phyloP scores from a whole-genome alignment of 306 rosid species.

The Corylus heterophylla region DNA sequence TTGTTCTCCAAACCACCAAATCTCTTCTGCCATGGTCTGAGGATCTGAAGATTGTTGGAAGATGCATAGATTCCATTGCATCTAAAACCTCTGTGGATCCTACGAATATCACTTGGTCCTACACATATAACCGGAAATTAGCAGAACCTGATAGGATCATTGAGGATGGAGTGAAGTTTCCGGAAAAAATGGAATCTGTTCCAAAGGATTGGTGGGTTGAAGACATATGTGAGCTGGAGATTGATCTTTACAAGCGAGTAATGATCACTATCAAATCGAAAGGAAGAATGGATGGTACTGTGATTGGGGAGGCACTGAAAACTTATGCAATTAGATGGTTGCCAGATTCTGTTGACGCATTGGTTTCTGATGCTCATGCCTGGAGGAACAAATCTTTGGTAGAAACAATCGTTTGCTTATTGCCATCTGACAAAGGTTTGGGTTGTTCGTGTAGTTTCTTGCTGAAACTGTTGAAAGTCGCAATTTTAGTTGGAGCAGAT shows the following conservation, averaged over 20 bases:
- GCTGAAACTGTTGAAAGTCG: conserved; percentile 81
- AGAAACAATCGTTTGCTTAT: conserved; percentile 78
- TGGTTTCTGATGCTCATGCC: conserved; percentile 74
- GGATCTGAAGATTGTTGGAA: conserved; percentile 81
- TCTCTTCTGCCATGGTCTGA: conserved; percentile 94
- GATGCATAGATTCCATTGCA: conserved; percentile 96
- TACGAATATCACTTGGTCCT: conserved; percentile 80
- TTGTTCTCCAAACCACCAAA: conserved; percentile 87
- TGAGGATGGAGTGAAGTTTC: conserved; percentile 52
- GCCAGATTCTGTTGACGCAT: conserved; percentile 82
- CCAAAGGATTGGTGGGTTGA: conserved; percentile 99
- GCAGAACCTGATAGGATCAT: conserved; percentile 56
- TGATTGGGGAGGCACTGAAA: conserved; percentile 93
- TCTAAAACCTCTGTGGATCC: conserved; percentile 92
- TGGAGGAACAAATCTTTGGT: conserved; percentile 74
- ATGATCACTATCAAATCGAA: conserved; percentile 83
- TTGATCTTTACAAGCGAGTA: conserved; percentile 81
- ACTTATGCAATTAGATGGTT: conserved; percentile 84
- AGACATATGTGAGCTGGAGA: conserved; percentile 93
- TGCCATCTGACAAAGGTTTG: conserved; percentile 62
- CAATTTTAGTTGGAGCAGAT: conserved; percentile 75
- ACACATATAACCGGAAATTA: conserved; percentile 76
- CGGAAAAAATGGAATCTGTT: conserved; percentile 57
- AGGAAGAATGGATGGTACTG: conserved; percentile 91
- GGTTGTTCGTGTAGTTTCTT: conserved; percentile 86